Evolutionary conservation across 805 yeast species (phyloP).

Genomic region (Lipomyces lipofer): DNA sequence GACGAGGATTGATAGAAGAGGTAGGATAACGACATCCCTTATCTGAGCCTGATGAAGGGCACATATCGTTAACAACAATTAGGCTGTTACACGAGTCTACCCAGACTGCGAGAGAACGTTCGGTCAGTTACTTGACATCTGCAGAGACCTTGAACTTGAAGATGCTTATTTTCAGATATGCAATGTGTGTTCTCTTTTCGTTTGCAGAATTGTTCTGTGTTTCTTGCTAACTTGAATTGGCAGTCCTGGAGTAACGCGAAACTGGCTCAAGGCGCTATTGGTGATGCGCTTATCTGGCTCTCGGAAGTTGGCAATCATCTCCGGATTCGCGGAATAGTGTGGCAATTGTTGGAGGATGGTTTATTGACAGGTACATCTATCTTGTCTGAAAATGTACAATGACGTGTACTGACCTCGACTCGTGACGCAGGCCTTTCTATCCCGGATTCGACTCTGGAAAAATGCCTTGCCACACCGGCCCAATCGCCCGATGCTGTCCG

Average conservation of each 20-base stretch:
- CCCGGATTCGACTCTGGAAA: constrained; percentile 21
- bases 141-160: constrained; percentile 23
- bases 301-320: constrained; percentile 28
- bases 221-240: background rate
- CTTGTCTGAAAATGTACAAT: no score
- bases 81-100: constrained; percentile 24
- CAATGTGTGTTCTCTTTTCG: constrained; percentile 9
- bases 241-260: constrained; percentile 27
- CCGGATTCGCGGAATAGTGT: constrained; percentile 31
- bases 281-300: constrained; percentile 35
- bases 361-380: constrained; percentile 25
- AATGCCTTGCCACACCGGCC: constrained; percentile 20
- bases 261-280: constrained; percentile 9
- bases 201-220: no score
- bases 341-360: constrained; percentile 36
- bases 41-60: background rate
- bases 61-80: background rate
- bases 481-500: constrained; percentile 28
- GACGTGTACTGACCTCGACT: background rate
- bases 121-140: constrained; percentile 11
- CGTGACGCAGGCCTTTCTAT: constrained; percentile 1
- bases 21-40: background rate
- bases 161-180: constrained; percentile 10
- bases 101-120: constrained; percentile 17
- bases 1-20: constrained; percentile 29